Conservation (phyloP, 108 stramenopile genomes). For the Nitzschia sp. region DNA sequence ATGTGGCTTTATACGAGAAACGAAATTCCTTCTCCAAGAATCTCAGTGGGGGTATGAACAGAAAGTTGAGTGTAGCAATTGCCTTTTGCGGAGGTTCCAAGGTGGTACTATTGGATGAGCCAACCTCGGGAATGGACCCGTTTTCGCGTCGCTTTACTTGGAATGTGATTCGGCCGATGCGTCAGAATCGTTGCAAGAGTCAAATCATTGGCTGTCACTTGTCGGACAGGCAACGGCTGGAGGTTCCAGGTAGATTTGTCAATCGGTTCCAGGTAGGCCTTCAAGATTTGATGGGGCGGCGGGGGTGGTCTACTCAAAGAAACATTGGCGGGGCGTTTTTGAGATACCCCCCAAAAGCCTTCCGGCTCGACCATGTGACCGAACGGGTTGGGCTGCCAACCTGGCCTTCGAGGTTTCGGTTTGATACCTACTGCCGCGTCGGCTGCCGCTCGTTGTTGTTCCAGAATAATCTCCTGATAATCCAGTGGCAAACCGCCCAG, state of each 20-base stretch:
- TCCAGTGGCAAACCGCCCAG: no score
- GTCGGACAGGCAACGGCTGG: constrained; percentile 47
- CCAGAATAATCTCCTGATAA: no score
- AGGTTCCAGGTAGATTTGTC: constrained; percentile 33
- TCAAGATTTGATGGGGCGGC: no score
- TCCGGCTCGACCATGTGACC: no score
- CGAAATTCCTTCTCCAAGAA: constrained; percentile 73
- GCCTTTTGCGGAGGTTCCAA: constrained; percentile 82
- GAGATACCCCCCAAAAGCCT: no score
- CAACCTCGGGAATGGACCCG: constrained; percentile 75
- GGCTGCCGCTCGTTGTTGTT: no score
- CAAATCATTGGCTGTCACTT: constrained; percentile 14
- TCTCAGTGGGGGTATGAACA: constrained; percentile 87
- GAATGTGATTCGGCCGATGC: constrained; percentile 79
- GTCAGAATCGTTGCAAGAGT: constrained; percentile 69
- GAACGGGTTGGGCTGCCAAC: no score
- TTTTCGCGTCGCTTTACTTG: constrained; percentile 86
- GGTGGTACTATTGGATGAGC: constrained; percentile 36
- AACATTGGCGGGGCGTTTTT: no score
- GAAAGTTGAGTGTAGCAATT: constrained; percentile 87
- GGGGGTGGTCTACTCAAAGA: no score
- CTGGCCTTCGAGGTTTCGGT: no score
- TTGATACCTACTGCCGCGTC: no score
- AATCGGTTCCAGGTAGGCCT: constrained; percentile 45
- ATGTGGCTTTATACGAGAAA: constrained; percentile 81